These are phyloP conservation scores for Nannochloropsis gaditana DNA, from an alignment of 108 stramenopile genomes.

Conservation along the genomic window DNA sequence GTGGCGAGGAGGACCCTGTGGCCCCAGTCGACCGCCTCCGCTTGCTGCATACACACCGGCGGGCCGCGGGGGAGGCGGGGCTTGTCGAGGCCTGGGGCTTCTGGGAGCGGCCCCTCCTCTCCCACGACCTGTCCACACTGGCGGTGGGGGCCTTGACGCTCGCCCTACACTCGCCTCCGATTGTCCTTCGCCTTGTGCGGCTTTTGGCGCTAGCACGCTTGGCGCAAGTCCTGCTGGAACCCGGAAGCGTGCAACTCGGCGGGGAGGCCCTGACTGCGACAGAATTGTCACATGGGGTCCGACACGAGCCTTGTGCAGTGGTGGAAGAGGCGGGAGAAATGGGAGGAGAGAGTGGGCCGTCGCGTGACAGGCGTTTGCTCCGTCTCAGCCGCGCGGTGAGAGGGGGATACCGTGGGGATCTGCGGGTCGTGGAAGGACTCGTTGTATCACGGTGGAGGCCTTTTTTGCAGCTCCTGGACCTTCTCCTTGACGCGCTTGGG, in stretches of 20 bases:
- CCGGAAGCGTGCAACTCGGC: background rate
- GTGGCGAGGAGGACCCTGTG: background rate
- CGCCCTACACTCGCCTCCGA: background rate
- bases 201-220: constrained; percentile 10
- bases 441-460: background rate
- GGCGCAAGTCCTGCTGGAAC: background rate
- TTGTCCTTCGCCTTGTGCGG: background rate
- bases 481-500: background rate
- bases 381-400: background rate
- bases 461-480: background rate
- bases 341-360: background rate
- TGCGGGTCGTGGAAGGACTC: background rate
- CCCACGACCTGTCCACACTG: background rate
- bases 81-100: background rate
- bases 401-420: background rate
- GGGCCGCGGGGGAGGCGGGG: background rate
- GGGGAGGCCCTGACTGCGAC: too few relatives aligned
- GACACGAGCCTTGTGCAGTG: background rate
- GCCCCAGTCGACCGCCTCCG: constrained; percentile 5
- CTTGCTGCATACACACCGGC: background rate
- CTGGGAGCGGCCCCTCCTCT: background rate
- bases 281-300: too few relatives aligned
- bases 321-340: background rate
- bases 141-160: background rate
- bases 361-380: background rate